Evolutionary conservation across 768 basidiomycete genomes (phyloP), one percentile per base, ranked within the genome.

Genomic region (Leccinum variicolor): DNA sequence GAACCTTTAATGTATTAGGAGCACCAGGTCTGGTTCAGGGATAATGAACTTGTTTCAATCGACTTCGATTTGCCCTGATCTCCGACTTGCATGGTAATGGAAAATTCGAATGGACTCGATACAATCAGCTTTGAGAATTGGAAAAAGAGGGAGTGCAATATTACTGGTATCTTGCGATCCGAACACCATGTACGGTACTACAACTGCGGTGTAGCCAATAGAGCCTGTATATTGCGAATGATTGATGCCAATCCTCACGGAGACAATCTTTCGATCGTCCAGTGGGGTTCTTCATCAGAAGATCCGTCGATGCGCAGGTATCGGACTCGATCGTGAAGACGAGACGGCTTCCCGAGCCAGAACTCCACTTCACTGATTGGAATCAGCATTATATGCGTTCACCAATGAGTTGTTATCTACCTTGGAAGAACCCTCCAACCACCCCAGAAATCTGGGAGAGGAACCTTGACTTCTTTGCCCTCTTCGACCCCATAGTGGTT

Each of bases 311-410:
- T 69, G n/a, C 84, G 84, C 51, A 83, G 75, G 71, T 93, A 94
- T 25, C 84, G 84, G 59, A 96, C 83, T 46, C 95, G 86, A 71
- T 98, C 94, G 64, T 98, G 95, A 51, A 98, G 76, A 39, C 96
- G 83, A 25, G 92, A 95, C n/a, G 92, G 92, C 66, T 94, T 90
- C 29, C 96, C 96, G n/a, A 83, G 81, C 96, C 96, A 98, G 71
- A 98, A 98, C 69, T 98, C 96, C 52, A 98, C 80, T 75, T 98
- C 96, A 58, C 94, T 97, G 66, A 39, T 52, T 4, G 34, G 50
- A 17, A 46, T 71, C 48, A 67, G 61, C 34, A 21, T 9, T 8
- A 14, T 23, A 41, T 25, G 41, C 39, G 3, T n/a, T 26, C 13
- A 25, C 28, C 29, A 28, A 36, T 3, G 45, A 23, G 17, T 26